Conservation (phyloP, 768 basidiomycete species). For the Stropharia rugosoannulata region DNA sequence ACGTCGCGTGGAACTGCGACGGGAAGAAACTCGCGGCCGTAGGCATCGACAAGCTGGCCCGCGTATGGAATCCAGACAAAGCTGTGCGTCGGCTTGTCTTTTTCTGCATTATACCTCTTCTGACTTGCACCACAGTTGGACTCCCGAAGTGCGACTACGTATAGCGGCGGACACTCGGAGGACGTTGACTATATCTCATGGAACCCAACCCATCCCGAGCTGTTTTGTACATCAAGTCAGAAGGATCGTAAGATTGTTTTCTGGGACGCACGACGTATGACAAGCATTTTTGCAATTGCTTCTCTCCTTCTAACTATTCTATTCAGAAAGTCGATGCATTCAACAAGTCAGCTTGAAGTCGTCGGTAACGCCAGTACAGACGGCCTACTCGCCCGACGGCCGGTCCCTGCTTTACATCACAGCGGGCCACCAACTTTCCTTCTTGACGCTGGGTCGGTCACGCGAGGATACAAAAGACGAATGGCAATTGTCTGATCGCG, state of each 20-base stretch:
- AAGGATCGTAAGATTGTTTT: slow-evolving; percentile 75
- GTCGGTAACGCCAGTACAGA: slow-evolving; percentile 51
- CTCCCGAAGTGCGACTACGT: slow-evolving; percentile 59
- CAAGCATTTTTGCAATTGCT: not conserved
- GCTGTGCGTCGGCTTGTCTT: slow-evolving; percentile 46
- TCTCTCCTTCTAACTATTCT: not conserved
- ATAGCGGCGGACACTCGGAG: slow-evolving; percentile 71
- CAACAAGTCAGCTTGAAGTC: slow-evolving; percentile 61
- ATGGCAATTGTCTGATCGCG: slow-evolving; percentile 49
- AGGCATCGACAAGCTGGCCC: slow-evolving; percentile 74
- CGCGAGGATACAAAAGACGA: slow-evolving; percentile 47
- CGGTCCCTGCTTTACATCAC: slow-evolving; percentile 63
- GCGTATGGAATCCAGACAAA: slow-evolving; percentile 80
- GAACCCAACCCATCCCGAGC: slow-evolving; percentile 83
- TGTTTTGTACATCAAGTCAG: slow-evolving; percentile 79
- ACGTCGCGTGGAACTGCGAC: slow-evolving; percentile 84
- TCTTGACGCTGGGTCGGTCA: slow-evolving; percentile 56
- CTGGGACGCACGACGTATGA: slow-evolving; percentile 83
- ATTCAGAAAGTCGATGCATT: slow-evolving; percentile 64
- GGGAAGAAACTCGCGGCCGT: slow-evolving; percentile 81
- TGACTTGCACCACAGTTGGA: slow-evolving; percentile 55
- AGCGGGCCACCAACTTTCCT: slow-evolving; percentile 57
- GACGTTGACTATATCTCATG: slow-evolving; percentile 83
- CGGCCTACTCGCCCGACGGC: slow-evolving; percentile 73
- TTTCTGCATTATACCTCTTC: not conserved